Evolutionary conservation across 164 flowering plant species (phyloP).

Genomic region (Sedum album): DNA sequence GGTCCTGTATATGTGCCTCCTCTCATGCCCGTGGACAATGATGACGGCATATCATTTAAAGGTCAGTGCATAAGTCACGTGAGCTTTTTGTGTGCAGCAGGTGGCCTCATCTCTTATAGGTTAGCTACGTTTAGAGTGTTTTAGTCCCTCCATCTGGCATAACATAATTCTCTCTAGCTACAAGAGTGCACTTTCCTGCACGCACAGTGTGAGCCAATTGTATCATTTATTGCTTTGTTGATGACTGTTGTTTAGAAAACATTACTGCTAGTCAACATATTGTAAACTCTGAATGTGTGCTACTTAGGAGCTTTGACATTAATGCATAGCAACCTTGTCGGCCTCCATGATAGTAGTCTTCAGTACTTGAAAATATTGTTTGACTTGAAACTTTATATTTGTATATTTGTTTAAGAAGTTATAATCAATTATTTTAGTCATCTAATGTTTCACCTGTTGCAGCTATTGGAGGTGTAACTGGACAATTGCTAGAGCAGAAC

Average conservation of each 20-base stretch:
- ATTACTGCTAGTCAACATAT: not conserved
- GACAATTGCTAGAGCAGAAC: no score
- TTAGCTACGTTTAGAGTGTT: no score
- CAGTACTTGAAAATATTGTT: no score
- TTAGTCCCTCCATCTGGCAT: not conserved
- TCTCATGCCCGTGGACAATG: no score
- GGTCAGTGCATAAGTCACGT: slow-evolving; percentile 25
- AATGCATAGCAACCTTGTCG: not conserved
- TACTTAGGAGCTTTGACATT: not conserved
- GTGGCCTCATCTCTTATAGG: no score
- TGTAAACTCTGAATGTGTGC: not conserved
- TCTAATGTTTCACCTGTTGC: no score
- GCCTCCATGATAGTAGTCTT: slow-evolving; percentile 11
- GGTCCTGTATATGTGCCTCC: slow-evolving; percentile 59
- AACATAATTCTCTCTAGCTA: not conserved
- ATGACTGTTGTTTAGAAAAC: not conserved
- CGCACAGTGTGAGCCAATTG: not conserved
- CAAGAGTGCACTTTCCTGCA: not conserved
- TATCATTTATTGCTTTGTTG: not conserved
- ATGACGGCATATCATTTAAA: no score
- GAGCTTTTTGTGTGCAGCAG: not conserved
- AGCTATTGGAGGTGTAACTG: no score
- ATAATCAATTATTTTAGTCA: no score
- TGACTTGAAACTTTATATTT: no score
- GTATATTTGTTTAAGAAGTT: no score